These are phyloP conservation scores for Nothopassalora personata DNA, from an alignment of 2,329 filamentous ascomycete genomes.

Conservation along the genomic window DNA sequence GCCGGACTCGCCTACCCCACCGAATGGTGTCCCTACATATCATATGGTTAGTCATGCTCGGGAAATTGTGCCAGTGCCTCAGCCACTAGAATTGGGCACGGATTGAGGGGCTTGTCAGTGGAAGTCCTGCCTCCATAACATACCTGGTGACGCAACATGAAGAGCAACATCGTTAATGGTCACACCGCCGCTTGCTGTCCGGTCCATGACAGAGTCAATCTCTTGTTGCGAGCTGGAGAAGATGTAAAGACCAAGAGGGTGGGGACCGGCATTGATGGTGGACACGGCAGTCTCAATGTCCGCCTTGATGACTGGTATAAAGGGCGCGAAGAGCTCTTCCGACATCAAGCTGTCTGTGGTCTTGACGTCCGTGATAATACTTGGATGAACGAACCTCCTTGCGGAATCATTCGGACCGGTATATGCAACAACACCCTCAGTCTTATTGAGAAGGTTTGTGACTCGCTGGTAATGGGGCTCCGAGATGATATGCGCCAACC, in stretches of 20 bases:
- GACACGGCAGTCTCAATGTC: conserved; percentile 71
- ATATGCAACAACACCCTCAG: conserved; percentile 73
- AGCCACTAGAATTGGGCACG: no score
- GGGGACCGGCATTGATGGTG: conserved; percentile 71
- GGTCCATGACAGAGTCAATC: conserved; percentile 53
- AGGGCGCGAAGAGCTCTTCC: conserved; percentile 82
- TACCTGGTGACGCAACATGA: conserved; percentile 58
- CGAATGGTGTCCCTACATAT: conserved; percentile 57
- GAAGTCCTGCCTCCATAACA: no score
- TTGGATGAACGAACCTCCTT: conserved; percentile 78
- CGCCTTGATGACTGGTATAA: conserved; percentile 73
- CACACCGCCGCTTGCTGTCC: conserved; percentile 43
- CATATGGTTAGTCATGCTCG: no score
- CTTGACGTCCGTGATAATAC: conserved; percentile 70
- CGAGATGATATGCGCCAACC: conserved; percentile 75
- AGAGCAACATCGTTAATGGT: conserved; percentile 54
- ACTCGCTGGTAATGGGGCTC: conserved; percentile 68
- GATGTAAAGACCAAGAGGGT: conserved; percentile 72
- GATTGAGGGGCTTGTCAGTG: no score
- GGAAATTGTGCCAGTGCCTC: no score
- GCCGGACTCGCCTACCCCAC: conserved; percentile 73
- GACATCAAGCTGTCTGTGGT: conserved; percentile 67
- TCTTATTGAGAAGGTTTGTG: conserved; percentile 78
- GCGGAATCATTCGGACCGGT: conserved; percentile 75
- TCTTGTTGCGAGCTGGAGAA: conserved; percentile 71